These are phyloP conservation scores for Ceratocystis diversiconidia DNA, from an alignment of 2,329 filamentous ascomycete species.

Conservation along the genomic window DNA sequence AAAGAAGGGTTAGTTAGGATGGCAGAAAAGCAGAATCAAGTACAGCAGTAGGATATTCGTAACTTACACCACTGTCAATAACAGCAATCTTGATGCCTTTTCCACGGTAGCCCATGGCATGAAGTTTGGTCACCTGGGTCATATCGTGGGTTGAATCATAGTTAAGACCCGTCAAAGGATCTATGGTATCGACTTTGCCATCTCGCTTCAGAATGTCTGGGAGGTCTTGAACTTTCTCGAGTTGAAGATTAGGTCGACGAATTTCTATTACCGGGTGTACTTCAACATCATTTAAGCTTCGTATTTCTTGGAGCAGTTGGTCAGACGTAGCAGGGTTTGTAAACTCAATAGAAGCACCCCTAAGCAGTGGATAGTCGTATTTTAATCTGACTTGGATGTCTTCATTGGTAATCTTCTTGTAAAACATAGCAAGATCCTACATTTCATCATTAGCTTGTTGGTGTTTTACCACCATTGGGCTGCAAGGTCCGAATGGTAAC, in stretches of 20 bases:
- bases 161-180: constrained; percentile 13
- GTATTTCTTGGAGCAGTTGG: constrained; percentile 30
- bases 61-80: constrained; percentile 40
- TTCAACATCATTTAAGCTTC: constrained; percentile 32
- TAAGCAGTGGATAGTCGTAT: constrained; percentile 38
- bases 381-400: constrained; percentile 32
- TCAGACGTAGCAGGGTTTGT: constrained; percentile 33
- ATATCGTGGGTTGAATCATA: constrained; percentile 37
- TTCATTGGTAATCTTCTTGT: constrained; percentile 27
- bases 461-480: background rate
- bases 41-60: background rate
- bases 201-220: background rate
- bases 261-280: constrained; percentile 35
- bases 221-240: constrained; percentile 20
- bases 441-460: background rate
- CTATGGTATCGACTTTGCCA: background rate
- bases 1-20: background rate
- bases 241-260: constrained; percentile 31
- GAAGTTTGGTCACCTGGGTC: constrained; percentile 42
- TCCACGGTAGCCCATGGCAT: constrained; percentile 34
- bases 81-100: constrained; percentile 40
- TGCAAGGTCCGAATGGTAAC: background rate
- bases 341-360: constrained; percentile 40
- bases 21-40: background rate
- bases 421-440: constrained; percentile 32